Percentiles rank a stretch among this genome's conserved stretches.
These are phyloP conservation scores for Hamamelis virginiana DNA, from an alignment of 164 flowering plant genomes.

Conservation along the genomic window DNA sequence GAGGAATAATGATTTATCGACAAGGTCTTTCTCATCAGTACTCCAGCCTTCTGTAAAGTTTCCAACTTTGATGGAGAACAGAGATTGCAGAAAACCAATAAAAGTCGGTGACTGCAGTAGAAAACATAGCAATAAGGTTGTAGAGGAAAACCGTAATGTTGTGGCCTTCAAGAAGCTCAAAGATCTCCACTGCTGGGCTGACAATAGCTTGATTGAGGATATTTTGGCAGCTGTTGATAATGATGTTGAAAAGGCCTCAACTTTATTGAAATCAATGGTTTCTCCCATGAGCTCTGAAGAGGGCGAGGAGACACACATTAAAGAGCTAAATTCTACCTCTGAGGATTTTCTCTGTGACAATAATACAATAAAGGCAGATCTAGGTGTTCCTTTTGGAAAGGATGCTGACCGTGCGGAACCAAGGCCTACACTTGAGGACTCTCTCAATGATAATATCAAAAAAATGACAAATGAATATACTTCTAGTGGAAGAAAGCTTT, in stretches of 20 bases:
- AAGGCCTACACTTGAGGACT: conserved; percentile 11
- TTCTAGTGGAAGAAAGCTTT: conserved; percentile 10
- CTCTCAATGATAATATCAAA: conserved; percentile 11
- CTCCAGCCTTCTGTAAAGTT: conserved; percentile 24
- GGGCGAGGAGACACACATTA: conserved; percentile 1
- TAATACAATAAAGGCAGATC: not conserved
- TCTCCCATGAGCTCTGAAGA: conserved; percentile 21
- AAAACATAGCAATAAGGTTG: not conserved
- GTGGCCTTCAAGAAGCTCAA: conserved; percentile 38
- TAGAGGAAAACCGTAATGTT: conserved; percentile 10
- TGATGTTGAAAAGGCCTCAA: conserved; percentile 51
- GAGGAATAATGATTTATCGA: conserved; percentile 11
- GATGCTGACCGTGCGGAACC: conserved; percentile 13
- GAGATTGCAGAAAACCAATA: conserved; percentile 7
- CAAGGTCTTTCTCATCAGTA: conserved; percentile 55
- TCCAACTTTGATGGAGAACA: conserved; percentile 20
- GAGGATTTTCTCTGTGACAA: not conserved
- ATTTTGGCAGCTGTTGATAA: conserved; percentile 54
- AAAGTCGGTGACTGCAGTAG: conserved; percentile 18
- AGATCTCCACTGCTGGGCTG: conserved; percentile 65
- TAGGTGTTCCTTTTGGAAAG: conserved; percentile 8
- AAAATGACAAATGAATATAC: conserved; percentile 10
- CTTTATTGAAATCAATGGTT: conserved; percentile 56
- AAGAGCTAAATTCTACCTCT: conserved; percentile 1
- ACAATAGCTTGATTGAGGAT: conserved; percentile 65